These are phyloP conservation scores for Fusarium musae DNA, from an alignment of 2,329 filamentous ascomycete species.

Conservation along the genomic window DNA sequence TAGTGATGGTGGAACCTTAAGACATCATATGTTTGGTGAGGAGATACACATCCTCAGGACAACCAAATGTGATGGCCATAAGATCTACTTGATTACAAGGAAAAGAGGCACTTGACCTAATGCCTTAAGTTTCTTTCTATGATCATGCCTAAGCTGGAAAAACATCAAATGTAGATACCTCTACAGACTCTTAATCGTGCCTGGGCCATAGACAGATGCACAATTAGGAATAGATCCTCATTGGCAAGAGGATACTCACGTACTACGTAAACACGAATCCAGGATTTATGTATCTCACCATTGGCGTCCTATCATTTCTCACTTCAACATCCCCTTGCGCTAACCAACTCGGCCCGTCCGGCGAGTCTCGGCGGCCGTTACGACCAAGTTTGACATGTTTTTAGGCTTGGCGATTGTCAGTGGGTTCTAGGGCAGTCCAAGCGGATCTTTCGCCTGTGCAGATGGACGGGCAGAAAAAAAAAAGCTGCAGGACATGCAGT, in stretches of 20 bases:
- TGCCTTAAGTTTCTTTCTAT: background rate
- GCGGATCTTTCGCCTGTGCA: slow-evolving; percentile 20
- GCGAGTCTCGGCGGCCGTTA: slow-evolving; percentile 34
- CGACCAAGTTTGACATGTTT: slow-evolving; percentile 20
- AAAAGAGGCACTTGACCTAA: background rate
- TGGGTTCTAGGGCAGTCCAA: slow-evolving; percentile 18
- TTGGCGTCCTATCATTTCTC: slow-evolving; percentile 11
- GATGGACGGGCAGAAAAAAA: background rate
- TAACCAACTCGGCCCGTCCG: slow-evolving; percentile 33
- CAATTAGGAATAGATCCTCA: background rate
- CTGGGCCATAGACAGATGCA: background rate
- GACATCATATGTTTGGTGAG: background rate
- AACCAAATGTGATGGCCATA: background rate
- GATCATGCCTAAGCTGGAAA: background rate
- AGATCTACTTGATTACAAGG: background rate
- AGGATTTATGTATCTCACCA: slow-evolving; percentile 7
- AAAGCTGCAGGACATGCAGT: slow-evolving; percentile 25
- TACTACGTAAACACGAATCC: slow-evolving; percentile 9
- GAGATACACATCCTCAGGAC: background rate
- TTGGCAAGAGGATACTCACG: background rate
- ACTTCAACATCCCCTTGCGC: slow-evolving; percentile 14
- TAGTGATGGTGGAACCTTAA: slow-evolving; percentile 12
- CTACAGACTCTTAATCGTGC: background rate
- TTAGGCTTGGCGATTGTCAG: slow-evolving; percentile 28
- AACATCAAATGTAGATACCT: slow-evolving; percentile 1